Conservation (phyloP, 2,329 filamentous ascomycete genomes). For the Penicillium corylophilum region DNA sequence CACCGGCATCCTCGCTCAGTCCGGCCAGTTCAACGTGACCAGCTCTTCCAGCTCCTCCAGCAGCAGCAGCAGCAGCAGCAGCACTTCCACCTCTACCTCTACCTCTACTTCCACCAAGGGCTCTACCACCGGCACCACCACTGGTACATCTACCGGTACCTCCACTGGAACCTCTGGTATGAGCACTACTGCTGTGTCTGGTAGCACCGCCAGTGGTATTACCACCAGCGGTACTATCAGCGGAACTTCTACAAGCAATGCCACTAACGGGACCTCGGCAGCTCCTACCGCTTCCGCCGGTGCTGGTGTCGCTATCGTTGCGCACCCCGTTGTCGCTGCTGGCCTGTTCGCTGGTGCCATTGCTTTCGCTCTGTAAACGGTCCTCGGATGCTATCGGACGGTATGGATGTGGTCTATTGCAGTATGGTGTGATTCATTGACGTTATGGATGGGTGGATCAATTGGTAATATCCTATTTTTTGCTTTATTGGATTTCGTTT, state of each 20-base stretch:
- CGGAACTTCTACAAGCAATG: constrained; percentile 1
- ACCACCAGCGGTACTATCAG: constrained; percentile 2
- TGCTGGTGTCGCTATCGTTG: constrained; percentile 14
- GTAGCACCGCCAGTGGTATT: constrained; percentile 7
- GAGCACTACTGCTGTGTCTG: constrained; percentile 5
- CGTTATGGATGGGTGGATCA: background rate
- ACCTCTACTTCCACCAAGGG: background rate
- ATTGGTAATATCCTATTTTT: background rate
- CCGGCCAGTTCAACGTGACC: constrained; percentile 35
- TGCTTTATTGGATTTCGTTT: background rate
- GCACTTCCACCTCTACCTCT: constrained; percentile 11
- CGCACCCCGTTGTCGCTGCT: constrained; percentile 14
- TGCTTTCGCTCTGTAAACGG: constrained; percentile 16
- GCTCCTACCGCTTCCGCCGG: constrained; percentile 10
- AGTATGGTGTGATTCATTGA: background rate
- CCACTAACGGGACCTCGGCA: constrained; percentile 4
- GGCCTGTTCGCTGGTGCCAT: constrained; percentile 25
- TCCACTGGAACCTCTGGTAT: constrained; percentile 5
- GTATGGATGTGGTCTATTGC: background rate
- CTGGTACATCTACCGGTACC: constrained; percentile 14
- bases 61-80: constrained; percentile 12
- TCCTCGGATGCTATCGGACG: background rate
- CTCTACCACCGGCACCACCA: constrained; percentile 1
- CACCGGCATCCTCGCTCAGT: constrained; percentile 45
- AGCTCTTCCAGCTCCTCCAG: constrained; percentile 17